These are phyloP conservation scores for Carex sylvatica DNA, from an alignment of 202 grass and related monocot genomes.

Conservation along the genomic window DNA sequence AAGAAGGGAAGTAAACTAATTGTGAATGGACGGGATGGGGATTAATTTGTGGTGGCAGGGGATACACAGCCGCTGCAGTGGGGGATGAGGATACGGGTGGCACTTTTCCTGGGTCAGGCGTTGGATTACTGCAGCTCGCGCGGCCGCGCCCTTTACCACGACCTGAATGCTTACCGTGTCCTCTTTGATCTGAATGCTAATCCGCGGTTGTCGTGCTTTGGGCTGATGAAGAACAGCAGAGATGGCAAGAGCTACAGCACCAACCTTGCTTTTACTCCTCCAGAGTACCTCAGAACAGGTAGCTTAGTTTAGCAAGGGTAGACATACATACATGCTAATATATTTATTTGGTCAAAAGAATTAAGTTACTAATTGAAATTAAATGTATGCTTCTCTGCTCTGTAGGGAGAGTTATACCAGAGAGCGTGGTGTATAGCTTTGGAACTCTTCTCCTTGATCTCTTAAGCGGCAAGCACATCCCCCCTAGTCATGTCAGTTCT, in stretches of 20 bases:
- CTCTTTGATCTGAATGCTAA: conserved; percentile 63
- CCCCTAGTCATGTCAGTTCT: conserved; percentile 79
- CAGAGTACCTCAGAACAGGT: conserved; percentile 93
- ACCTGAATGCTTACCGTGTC: conserved; percentile 49
- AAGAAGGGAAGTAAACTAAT: neutral
- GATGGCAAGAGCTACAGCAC: conserved; percentile 91
- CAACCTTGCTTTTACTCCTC: conserved; percentile 83
- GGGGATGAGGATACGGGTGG: conserved; percentile 48
- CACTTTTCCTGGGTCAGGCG: conserved; percentile 33
- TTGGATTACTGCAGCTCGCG: conserved; percentile 39
- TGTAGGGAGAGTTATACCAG: conserved; percentile 78
- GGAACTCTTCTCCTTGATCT: conserved; percentile 93
- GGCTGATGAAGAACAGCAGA: conserved; percentile 89
- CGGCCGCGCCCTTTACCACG: conserved; percentile 39
- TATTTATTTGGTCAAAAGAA: neutral
- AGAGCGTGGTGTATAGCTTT: conserved; percentile 92
- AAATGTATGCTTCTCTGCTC: neutral
- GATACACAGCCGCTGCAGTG: conserved; percentile 38
- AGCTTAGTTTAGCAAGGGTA: neutral
- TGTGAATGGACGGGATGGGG: neutral
- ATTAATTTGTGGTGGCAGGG: neutral
- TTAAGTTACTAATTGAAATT: conserved; percentile 1
- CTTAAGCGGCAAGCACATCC: conserved; percentile 93
- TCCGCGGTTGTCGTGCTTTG: conserved; percentile 74
- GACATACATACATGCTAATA: neutral